Percentiles rank a stretch among this genome's conserved stretches.
Conservation (phyloP, 306 rosid genomes). For the Vigna radiata region DNA sequence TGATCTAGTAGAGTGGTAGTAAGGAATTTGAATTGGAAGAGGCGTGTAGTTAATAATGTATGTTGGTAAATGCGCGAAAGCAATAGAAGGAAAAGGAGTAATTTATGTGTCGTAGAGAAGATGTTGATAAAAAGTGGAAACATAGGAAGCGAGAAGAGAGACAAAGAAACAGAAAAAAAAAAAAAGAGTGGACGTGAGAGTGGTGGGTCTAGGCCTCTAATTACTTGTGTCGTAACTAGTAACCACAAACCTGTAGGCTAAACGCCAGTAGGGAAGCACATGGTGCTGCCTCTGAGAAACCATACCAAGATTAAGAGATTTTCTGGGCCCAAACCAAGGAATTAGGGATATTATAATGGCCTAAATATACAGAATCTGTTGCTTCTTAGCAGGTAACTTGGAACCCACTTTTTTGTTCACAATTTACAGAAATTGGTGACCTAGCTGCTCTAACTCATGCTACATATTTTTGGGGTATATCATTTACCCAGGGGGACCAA, state of each 20-base stretch:
- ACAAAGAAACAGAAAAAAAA: not conserved
- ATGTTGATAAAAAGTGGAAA: constrained; percentile 44
- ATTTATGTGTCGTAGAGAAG: constrained; percentile 15
- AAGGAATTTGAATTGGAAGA: constrained; percentile 7
- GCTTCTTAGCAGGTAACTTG: constrained; percentile 41
- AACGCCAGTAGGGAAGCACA: constrained; percentile 57
- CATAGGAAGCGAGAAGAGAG: constrained; percentile 20
- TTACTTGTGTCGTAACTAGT: constrained; percentile 49
- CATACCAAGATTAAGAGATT: constrained; percentile 52
- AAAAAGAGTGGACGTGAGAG: constrained; percentile 45
- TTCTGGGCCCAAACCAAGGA: constrained; percentile 60
- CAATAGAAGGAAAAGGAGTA: constrained; percentile 44
- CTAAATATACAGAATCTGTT: constrained; percentile 49
- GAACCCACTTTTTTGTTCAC: constrained; percentile 41
- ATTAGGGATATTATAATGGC: constrained; percentile 52
- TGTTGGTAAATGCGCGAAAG: not conserved
- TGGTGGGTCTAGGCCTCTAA: constrained; percentile 63
- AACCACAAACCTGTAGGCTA: constrained; percentile 60
- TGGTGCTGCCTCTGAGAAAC: constrained; percentile 47
- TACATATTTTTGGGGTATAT: constrained; percentile 44
- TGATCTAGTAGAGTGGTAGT: too few species aligned
- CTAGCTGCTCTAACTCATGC: constrained; percentile 55
- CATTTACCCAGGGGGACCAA: constrained; percentile 63
- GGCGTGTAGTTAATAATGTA: not conserved
- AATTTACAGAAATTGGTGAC: constrained; percentile 32